A percentile compares a stretch with the other conserved stretches of the same genome.
These are phyloP conservation scores for Yamadazyma kanchanaburiensis DNA, from an alignment of 1,139 yeast species.

Conservation along the genomic window DNA sequence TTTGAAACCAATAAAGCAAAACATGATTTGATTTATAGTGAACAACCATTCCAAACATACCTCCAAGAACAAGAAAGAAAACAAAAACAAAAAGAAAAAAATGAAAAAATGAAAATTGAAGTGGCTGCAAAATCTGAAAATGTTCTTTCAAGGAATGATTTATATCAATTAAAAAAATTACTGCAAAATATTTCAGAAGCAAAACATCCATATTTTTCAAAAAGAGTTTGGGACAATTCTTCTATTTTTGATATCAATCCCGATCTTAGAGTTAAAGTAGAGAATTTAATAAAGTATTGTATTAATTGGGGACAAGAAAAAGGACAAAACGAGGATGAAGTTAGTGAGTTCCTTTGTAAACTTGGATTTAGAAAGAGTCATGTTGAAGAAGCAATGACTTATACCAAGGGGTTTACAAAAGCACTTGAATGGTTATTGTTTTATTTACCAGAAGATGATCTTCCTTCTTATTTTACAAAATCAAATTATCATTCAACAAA, in stretches of 20 bases:
- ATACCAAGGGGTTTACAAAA: constrained; percentile 50
- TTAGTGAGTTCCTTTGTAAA: constrained; percentile 21
- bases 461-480: constrained; percentile 58
- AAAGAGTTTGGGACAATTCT: constrained; percentile 64
- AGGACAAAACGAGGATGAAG: constrained; percentile 9
- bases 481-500: constrained; percentile 45
- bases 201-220: constrained; percentile 37
- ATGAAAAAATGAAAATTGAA: constrained; percentile 6
- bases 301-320: constrained; percentile 44
- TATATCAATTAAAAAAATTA: constrained; percentile 4
- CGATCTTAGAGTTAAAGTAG: constrained; percentile 51
- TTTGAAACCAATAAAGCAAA: constrained; percentile 41
- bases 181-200: constrained; percentile 4
- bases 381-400: constrained; percentile 65
- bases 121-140: constrained; percentile 3
- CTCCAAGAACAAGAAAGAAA: constrained; percentile 25
- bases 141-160: constrained; percentile 2
- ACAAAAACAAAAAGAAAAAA: constrained; percentile 7
- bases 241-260: constrained; percentile 51
- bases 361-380: constrained; percentile 74
- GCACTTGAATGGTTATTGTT: constrained; percentile 81
- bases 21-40: constrained; percentile 54
- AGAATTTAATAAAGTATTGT: constrained; percentile 50
- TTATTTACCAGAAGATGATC: constrained; percentile 90
- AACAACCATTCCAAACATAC: constrained; percentile 68